These are phyloP conservation scores for Penicillium sp. DNA, from an alignment of 2,329 filamentous ascomycete genomes.

Conservation along the genomic window DNA sequence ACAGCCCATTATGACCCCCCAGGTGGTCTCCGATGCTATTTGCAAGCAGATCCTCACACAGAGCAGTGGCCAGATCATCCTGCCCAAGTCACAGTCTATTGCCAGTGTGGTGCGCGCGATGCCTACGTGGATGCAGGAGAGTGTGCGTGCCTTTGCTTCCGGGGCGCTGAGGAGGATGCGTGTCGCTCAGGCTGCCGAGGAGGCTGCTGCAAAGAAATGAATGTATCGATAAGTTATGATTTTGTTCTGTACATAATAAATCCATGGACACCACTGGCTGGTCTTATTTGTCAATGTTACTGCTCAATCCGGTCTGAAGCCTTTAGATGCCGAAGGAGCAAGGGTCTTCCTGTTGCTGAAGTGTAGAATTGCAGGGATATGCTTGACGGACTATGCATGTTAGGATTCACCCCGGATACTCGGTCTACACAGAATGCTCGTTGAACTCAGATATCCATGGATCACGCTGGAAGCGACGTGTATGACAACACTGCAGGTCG, in stretches of 20 bases:
- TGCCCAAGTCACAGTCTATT: constrained; percentile 42
- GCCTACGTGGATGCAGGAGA: constrained; percentile 53
- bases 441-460: too few species aligned
- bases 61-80: constrained; percentile 51
- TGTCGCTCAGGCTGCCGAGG: constrained; percentile 18
- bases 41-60: constrained; percentile 54
- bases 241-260: background rate
- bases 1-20: constrained; percentile 38
- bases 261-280: background rate
- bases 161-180: constrained; percentile 26
- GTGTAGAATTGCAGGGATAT: too few species aligned
- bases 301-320: too few species aligned
- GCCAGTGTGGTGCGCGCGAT: constrained; percentile 33
- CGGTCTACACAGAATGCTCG: too few species aligned
- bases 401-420: too few species aligned
- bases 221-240: background rate
- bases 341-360: too few species aligned
- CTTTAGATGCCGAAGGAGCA: too few species aligned
- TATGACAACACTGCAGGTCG: too few species aligned
- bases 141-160: constrained; percentile 30
- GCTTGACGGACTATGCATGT: too few species aligned
- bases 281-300: background rate
- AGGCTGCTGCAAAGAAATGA: background rate
- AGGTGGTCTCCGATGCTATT: constrained; percentile 50
- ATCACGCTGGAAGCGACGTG: too few species aligned